phyloP scores from a whole-genome alignment of 1,284 basidiomycete genomes.

The Ceratobasidium sp. region DNA sequence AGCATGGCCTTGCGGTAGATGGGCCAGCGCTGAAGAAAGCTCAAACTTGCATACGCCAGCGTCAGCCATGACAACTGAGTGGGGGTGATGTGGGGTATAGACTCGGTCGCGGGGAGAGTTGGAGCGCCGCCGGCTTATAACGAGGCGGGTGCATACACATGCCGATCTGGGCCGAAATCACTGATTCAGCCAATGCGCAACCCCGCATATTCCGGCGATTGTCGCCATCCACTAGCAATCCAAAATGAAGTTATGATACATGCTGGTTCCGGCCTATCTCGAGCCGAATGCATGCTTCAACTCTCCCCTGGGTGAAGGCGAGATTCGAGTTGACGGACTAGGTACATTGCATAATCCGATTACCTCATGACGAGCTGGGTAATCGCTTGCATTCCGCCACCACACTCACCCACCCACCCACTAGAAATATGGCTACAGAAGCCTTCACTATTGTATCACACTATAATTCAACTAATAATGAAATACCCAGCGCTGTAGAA shows the following conservation, averaged over 20 bases:
- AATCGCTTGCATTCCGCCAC: neutral
- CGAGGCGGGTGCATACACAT: neutral
- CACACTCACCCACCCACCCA: neutral
- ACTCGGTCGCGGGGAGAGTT: slow-evolving; percentile 1
- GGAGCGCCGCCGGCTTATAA: slow-evolving; percentile 17
- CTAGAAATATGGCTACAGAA: slow-evolving; percentile 35
- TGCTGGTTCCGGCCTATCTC: neutral
- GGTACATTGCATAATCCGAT: neutral
- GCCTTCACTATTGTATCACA: slow-evolving; percentile 39
- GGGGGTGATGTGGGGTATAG: slow-evolving; percentile 4
- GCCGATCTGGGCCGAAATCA: slow-evolving; percentile 28
- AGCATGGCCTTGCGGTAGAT: slow-evolving; percentile 12
- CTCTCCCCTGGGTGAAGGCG: neutral
- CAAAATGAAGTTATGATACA: neutral
- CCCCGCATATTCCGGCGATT: neutral
- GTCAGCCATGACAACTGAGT: neutral
- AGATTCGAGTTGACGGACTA: neutral
- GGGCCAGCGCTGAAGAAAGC: slow-evolving; percentile 19
- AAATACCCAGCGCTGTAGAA: neutral
- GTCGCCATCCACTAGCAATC: neutral
- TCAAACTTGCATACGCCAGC: slow-evolving; percentile 36
- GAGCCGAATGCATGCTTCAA: neutral
- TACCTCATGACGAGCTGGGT: neutral
- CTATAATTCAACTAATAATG: slow-evolving; percentile 11
- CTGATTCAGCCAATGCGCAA: neutral